phyloP scores from a whole-genome alignment of 148 eudicot species.

The Camellia japonica region DNA sequence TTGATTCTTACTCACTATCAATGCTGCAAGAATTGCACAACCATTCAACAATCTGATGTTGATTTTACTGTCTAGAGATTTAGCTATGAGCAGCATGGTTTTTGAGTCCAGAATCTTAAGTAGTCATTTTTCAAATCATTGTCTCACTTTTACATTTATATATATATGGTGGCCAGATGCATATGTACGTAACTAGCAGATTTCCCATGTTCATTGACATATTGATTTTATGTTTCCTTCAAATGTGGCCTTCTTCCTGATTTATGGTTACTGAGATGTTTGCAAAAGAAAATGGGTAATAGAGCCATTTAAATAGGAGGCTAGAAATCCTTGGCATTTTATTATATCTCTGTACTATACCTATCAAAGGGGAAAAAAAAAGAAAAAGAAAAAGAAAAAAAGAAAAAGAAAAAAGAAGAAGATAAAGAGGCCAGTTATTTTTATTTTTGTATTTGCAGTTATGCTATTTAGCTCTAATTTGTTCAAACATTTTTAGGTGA shows the following conservation, averaged over 20 bases:
- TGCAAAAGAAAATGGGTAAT: neutral
- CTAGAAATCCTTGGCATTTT: no score
- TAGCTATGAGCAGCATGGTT: neutral
- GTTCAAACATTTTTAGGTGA: slow-evolving; percentile 45
- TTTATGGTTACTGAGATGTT: neutral
- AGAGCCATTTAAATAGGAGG: neutral
- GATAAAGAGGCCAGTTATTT: no score
- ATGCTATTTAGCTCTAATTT: neutral
- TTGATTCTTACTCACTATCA: neutral
- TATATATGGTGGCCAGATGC: neutral
- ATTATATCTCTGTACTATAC: no score
- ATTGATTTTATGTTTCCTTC: neutral
- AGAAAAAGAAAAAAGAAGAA: no score
- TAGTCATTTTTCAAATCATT: neutral
- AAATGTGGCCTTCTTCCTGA: neutral
- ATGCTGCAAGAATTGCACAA: neutral
- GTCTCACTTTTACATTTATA: no score
- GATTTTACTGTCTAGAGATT: neutral
- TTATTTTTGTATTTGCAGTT: neutral
- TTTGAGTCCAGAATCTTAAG: neutral
- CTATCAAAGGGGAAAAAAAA: no score
- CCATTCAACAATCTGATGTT: neutral
- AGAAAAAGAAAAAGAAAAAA: no score
- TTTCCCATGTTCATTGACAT: neutral
- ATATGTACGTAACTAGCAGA: neutral